These are phyloP conservation scores for Aspergillus uvarum DNA, from an alignment of 2,329 filamentous ascomycete genomes.

Conservation along the genomic window DNA sequence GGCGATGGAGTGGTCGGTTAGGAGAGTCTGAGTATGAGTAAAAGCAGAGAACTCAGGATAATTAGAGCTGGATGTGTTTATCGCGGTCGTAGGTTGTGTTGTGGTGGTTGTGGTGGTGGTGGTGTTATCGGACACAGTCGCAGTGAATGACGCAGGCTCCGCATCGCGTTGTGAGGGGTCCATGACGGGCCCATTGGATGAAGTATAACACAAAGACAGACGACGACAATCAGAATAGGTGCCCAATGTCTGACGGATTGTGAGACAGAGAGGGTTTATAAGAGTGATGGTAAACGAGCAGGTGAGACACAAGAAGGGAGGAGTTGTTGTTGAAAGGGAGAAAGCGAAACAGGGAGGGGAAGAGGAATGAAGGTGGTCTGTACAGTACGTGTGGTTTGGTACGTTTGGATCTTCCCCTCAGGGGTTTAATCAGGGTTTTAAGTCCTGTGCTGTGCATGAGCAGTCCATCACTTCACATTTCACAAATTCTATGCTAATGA, in stretches of 20 bases:
- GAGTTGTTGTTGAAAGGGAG: neutral
- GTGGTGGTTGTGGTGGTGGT: constrained; percentile 13
- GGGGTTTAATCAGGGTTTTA: neutral
- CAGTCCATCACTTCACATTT: neutral
- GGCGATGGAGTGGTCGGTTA: constrained; percentile 29
- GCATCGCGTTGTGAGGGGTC: constrained; percentile 31
- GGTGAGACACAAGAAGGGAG: neutral
- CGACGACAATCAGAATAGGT: neutral
- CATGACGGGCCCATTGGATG: constrained; percentile 26
- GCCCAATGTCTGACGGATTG: neutral
- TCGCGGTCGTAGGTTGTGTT: too few relatives aligned
- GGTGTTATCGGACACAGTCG: constrained; percentile 20
- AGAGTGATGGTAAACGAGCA: neutral
- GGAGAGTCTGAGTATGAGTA: constrained; percentile 5
- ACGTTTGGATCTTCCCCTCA: neutral
- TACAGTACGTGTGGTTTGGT: neutral
- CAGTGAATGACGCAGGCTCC: constrained; percentile 20
- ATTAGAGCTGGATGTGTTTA: constrained; percentile 13
- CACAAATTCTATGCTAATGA: neutral
- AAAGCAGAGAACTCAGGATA: constrained; percentile 14
- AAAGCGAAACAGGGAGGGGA: neutral
- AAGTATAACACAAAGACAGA: neutral
- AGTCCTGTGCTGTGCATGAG: too few relatives aligned
- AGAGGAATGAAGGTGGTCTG: neutral
- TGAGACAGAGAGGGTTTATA: neutral